These are phyloP conservation scores for Pascua sp. DNA, from an alignment of 1,284 basidiomycete species.

Conservation along the genomic window DNA sequence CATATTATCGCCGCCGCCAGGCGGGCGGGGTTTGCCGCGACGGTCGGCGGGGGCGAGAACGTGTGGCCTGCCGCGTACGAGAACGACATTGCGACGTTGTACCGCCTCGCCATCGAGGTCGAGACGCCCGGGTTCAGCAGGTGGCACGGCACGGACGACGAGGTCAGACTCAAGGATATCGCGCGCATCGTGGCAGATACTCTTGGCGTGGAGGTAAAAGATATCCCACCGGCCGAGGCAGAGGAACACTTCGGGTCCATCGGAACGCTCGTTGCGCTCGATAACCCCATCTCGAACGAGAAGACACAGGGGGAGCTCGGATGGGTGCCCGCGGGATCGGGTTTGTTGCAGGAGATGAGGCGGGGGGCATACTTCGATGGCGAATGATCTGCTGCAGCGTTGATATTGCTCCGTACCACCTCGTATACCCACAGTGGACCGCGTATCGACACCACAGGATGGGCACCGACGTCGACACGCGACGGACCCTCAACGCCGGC, in stretches of 20 bases:
- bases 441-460: too few relatives aligned
- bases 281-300: not conserved
- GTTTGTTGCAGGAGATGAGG: too few relatives aligned
- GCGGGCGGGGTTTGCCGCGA: slow-evolving; percentile 16
- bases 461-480: too few relatives aligned
- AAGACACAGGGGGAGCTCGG: too few relatives aligned
- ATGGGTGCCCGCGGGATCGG: too few relatives aligned
- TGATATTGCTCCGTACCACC: too few relatives aligned
- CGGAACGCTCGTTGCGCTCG: not conserved
- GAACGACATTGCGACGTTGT: slow-evolving; percentile 28
- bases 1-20: slow-evolving; percentile 9
- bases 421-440: too few relatives aligned
- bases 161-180: slow-evolving; percentile 13
- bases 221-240: slow-evolving; percentile 14
- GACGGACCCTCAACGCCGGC: too few relatives aligned
- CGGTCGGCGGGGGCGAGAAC: slow-evolving; percentile 15
- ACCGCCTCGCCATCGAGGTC: slow-evolving; percentile 17
- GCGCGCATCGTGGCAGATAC: slow-evolving; percentile 22
- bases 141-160: slow-evolving; percentile 20
- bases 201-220: slow-evolving; percentile 14
- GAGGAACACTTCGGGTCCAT: slow-evolving; percentile 16
- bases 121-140: slow-evolving; percentile 14
- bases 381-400: too few relatives aligned
- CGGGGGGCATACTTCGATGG: too few relatives aligned
- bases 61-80: slow-evolving; percentile 24